phyloP scores from a whole-genome alignment of 352 stramenopile species.

The Phytophthora citrophthora region DNA sequence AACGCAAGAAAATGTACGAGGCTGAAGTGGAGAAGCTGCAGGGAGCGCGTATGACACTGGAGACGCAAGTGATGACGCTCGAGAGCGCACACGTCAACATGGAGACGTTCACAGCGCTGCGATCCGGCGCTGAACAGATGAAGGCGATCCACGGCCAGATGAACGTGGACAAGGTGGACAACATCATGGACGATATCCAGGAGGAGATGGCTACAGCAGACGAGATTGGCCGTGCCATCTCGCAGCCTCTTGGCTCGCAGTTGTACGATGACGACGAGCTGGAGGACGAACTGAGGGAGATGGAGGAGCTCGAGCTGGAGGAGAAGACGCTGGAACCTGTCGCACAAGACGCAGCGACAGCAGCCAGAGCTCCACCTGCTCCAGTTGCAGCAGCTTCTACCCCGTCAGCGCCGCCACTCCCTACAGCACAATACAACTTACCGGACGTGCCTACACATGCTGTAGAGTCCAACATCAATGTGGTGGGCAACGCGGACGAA shows the following conservation, averaged over 20 bases:
- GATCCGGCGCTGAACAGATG: constrained; percentile 93
- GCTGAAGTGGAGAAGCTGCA: constrained; percentile 98
- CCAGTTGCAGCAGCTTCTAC: constrained; percentile 32
- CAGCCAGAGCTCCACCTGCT: constrained; percentile 28
- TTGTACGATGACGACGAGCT: constrained; percentile 95
- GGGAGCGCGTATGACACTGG: constrained; percentile 96
- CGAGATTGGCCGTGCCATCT: constrained; percentile 95
- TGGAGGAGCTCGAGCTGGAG: constrained; percentile 94
- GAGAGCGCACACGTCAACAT: constrained; percentile 95
- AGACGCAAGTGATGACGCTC: constrained; percentile 93
- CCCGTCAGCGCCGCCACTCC: constrained; percentile 22
- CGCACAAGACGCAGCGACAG: constrained; percentile 27
- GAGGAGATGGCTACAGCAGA: constrained; percentile 96
- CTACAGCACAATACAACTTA: constrained; percentile 64
- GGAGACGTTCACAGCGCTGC: constrained; percentile 96
- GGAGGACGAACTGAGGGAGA: constrained; percentile 92
- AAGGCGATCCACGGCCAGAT: constrained; percentile 95
- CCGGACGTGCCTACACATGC: constrained; percentile 80
- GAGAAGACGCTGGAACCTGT: constrained; percentile 77
- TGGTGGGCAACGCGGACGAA: constrained; percentile 73
- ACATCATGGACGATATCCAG: constrained; percentile 98
- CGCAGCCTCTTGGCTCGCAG: constrained; percentile 93
- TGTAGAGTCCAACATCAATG: constrained; percentile 79
- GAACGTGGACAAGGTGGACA: constrained; percentile 97
- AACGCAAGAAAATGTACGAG: constrained; percentile 99